These are phyloP conservation scores for Alternaria atra DNA, from an alignment of 2,329 filamentous ascomycete species.

Conservation along the genomic window DNA sequence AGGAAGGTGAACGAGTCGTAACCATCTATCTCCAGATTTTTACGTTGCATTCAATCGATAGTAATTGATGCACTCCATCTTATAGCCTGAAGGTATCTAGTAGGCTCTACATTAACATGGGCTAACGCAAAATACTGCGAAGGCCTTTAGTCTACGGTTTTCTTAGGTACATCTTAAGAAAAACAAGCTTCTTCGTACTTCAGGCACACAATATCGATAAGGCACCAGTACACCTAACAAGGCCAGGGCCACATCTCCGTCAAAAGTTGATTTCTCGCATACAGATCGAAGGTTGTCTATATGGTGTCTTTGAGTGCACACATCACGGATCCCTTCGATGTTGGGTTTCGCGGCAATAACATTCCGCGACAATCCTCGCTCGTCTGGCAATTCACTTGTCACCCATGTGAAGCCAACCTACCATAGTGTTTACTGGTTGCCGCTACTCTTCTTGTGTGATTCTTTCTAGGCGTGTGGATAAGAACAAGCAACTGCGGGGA, in stretches of 20 bases:
- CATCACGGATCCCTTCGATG: not conserved
- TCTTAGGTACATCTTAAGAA: not conserved
- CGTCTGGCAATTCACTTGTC: not conserved
- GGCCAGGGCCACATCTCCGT: not conserved
- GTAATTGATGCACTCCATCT: not conserved
- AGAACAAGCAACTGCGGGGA: not conserved
- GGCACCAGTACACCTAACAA: not conserved
- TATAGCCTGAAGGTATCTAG: not conserved
- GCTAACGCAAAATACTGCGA: not conserved
- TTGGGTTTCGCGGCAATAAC: not conserved
- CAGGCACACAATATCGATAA: not conserved
- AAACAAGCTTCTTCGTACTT: not conserved
- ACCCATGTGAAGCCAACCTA: not conserved
- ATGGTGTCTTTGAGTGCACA: not conserved
- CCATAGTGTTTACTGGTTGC: not conserved
- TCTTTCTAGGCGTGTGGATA: not conserved
- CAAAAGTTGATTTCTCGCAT: not conserved
- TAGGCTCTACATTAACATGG: not conserved
- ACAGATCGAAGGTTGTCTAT: not conserved
- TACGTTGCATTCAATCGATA: too few species aligned
- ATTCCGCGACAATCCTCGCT: not conserved
- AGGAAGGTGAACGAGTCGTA: not conserved
- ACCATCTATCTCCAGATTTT: fast-evolving
- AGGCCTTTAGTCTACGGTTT: not conserved
- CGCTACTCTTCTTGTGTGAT: not conserved